Evolutionary conservation across 108 stramenopile species (phyloP), one percentile per base, ranked within the genome.

Genomic region (Aurantiochytrium sp.): DNA sequence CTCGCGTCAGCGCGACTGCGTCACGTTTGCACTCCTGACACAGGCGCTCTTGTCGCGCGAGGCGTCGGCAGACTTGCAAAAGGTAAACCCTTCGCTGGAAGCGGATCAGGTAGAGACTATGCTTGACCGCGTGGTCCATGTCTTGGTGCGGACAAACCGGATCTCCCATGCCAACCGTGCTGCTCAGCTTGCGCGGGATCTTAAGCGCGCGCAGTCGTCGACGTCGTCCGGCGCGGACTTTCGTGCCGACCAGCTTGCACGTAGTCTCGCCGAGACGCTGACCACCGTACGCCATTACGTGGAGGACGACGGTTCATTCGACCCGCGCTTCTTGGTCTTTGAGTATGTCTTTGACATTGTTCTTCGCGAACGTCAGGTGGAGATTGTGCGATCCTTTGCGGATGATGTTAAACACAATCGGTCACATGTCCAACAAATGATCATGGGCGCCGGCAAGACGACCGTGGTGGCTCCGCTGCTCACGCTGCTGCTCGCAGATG

Each of bases 391-490:
- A 91, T 97, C 96, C 58, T 97, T 88, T 99, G 90, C 92, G 98
- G 89, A 89, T 6, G 76, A 83, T 23, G 5, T 83, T 12, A 83
- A 53, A 23, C 25, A 94, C 43, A 93, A 94, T 42, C 92, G 92
- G 42, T 98, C 97, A 19, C 96, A 97, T 95, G 97, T 98, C 72
- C 97, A 98, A 90, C 98, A 99, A 93, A 99, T 99, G 98, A 99
- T 99, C 96, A 99, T 99, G 99, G 99, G 99, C 35, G 98, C 98
- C 5, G 99, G 99, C 53, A 99, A 99, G 91, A 99, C 99, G 0
- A 99, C 98, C n/a, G 98, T 99, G 53, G 98, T 99, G 35, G 97
- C 97, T 10, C 98, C 99, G 59, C 94, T 99, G 44, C 93, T 99
- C 59, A 97, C 98, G 5, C 93, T 99, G 90, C 97, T 99, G 89